Conservation (phyloP, 2,329 filamentous ascomycete genomes). For the Dendrostoma leiphaemia region DNA sequence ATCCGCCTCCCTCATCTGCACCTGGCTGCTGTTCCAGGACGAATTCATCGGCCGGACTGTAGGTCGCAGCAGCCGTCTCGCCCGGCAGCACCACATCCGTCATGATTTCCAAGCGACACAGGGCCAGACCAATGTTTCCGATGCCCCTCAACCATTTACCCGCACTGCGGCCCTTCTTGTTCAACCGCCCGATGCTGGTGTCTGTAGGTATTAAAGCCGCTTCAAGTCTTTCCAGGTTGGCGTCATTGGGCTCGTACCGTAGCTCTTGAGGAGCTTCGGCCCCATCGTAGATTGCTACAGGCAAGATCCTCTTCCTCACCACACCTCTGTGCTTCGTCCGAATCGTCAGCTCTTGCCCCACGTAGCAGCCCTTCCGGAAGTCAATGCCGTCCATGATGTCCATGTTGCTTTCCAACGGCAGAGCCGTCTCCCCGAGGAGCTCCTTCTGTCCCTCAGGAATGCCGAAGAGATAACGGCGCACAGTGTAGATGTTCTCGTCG, state of each 20-base stretch:
- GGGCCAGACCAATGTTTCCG: slow-evolving; percentile 81
- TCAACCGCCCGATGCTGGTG: slow-evolving; percentile 49
- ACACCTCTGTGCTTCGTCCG: slow-evolving; percentile 93
- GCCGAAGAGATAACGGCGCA: slow-evolving; percentile 76
- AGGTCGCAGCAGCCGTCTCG: slow-evolving; percentile 62
- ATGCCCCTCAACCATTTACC: slow-evolving; percentile 79
- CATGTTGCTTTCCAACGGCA: slow-evolving; percentile 88
- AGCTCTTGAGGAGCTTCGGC: slow-evolving; percentile 36
- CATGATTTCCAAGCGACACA: slow-evolving; percentile 90
- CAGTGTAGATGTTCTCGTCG: slow-evolving; percentile 62
- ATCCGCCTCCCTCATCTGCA: slow-evolving; percentile 41
- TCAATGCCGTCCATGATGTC: slow-evolving; percentile 84
- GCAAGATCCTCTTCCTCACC: slow-evolving; percentile 84
- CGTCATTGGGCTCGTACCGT: slow-evolving; percentile 37
- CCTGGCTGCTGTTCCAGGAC: slow-evolving; percentile 45
- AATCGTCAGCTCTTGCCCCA: slow-evolving; percentile 95
- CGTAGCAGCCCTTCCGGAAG: slow-evolving; percentile 94
- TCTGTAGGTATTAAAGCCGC: slow-evolving; percentile 38
- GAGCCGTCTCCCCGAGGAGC: slow-evolving; percentile 65
- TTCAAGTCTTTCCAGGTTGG: too few species aligned
- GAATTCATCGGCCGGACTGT: slow-evolving; percentile 61
- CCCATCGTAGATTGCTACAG: slow-evolving; percentile 67
- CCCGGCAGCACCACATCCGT: slow-evolving; percentile 73
- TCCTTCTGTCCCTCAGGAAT: slow-evolving; percentile 84
- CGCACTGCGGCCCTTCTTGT: slow-evolving; percentile 64